Evolutionary conservation across 108 stramenopile genomes (phyloP).

Genomic region (Cylindrotheca fusiformis): DNA sequence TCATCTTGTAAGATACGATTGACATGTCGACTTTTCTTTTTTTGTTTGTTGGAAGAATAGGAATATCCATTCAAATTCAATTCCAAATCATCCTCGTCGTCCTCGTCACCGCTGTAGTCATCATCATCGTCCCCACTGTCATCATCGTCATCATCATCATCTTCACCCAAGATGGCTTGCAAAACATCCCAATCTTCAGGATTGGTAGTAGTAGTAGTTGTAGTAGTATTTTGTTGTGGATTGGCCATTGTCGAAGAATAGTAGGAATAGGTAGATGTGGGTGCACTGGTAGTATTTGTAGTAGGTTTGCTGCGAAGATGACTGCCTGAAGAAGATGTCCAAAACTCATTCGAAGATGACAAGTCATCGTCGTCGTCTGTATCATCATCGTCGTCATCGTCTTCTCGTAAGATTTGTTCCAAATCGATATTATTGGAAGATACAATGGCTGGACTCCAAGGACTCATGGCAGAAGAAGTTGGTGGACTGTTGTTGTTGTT

Average conservation of each 20-base stretch:
- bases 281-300: neutral
- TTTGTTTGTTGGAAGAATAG: neutral
- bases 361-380: conserved; percentile 16
- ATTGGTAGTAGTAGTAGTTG: conserved; percentile 16
- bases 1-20: neutral
- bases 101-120: conserved; percentile 52
- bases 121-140: conserved; percentile 27
- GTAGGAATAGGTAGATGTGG: conserved; percentile 4
- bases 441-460: neutral
- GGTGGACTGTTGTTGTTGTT: neutral
- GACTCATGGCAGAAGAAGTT: neutral
- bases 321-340: neutral
- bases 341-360: neutral
- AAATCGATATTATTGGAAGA: conserved; percentile 44
- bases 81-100: conserved; percentile 20
- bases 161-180: conserved; percentile 66
- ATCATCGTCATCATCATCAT: conserved; percentile 57
- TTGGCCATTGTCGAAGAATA: neutral
- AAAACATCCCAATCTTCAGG: conserved; percentile 57
- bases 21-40: neutral
- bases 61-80: neutral
- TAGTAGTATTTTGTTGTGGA: neutral
- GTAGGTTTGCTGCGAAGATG: conserved; percentile 2
- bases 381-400: conserved; percentile 64
- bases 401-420: conserved; percentile 75